Evolutionary conservation across 257 asterid genomes (phyloP), one percentile per base, ranked within the genome.

Genomic region (Solanum pimpinellifolium): DNA sequence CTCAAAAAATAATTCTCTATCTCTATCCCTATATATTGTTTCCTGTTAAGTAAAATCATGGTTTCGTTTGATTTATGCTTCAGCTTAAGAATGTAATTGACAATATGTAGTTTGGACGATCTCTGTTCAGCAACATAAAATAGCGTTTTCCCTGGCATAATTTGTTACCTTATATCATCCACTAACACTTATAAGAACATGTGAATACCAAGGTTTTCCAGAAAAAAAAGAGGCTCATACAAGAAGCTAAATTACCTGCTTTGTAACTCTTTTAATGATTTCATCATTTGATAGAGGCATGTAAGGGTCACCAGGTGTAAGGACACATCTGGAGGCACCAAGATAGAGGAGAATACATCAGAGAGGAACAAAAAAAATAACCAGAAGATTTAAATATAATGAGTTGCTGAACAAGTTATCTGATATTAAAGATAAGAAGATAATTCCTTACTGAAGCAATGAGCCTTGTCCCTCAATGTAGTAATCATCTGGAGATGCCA

Each of bases 301-400:
- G 95, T 97, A 97, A 39, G 99, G 99, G 87, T 96, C 98, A 74
- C 99, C 99, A 83, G 99, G 99, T 56, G 99, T 97, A 88, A 97
- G 98, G 31, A 97, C 99, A 49, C 99, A 97, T 90, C 99, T 97
- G 92, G 84, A 75, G 84, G 89, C 52, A 83, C 85, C 84, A 85
- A 84, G 60, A 68, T 21, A 74, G 86, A 60, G 68, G 74, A 70
- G 80, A 85, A 85, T 70, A 78, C 25, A 78, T 78, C 68, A 86
- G 31, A 60, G 84, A 33, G 35, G 11, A 49, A 88, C 78, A 75
- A 60, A 81, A 75, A 75, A 46, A 81, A 75, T 69, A 69, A 82
- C 88, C 60, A 37, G 59, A 59, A 46, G 87, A 87, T 46, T 59
- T 46, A 29, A 49, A 49, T 81, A 11, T 29, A 49, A 29, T 49